These are phyloP conservation scores for Agrocybe chaxingu DNA, from an alignment of 768 basidiomycete species.

Conservation along the genomic window DNA sequence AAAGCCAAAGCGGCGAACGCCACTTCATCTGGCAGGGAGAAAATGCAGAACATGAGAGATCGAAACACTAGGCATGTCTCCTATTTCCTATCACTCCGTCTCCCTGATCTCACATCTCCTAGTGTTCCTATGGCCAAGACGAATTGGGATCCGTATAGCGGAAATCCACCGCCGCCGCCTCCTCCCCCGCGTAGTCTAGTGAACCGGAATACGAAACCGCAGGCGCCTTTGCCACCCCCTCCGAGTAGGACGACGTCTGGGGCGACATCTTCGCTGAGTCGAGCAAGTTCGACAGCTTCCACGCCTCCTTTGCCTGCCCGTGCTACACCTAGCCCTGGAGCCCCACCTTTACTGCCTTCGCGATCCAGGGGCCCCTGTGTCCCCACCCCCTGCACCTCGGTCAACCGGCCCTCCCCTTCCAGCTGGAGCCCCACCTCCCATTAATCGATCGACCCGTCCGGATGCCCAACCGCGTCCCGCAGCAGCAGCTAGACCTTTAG, in stretches of 20 bases:
- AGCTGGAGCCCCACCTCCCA: constrained; percentile 8
- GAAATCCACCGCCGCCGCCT: constrained; percentile 46
- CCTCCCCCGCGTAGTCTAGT: constrained; percentile 36
- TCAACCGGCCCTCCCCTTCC: constrained; percentile 8
- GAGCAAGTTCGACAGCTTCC: constrained; percentile 14
- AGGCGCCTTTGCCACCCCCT: constrained; percentile 30
- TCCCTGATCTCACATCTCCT: constrained; percentile 1
- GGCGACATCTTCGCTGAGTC: constrained; percentile 7
- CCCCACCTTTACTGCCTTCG: constrained; percentile 25
- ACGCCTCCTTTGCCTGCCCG: constrained; percentile 21
- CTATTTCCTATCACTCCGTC: background rate
- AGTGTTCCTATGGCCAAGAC: constrained; percentile 59
- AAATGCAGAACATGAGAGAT: constrained; percentile 54
- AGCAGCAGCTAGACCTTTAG: constrained; percentile 1
- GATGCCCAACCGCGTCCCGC: constrained; percentile 10
- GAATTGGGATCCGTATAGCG: constrained; percentile 63
- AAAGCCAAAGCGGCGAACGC: constrained; percentile 62
- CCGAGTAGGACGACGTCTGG: constrained; percentile 29
- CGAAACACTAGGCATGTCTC: constrained; percentile 42
- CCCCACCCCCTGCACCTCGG: constrained; percentile 22
- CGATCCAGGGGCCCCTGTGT: constrained; percentile 14
- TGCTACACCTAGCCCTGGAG: constrained; percentile 15
- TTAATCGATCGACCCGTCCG: constrained; percentile 5
- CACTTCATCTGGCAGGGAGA: constrained; percentile 53
- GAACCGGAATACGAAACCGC: constrained; percentile 29